Conservation (phyloP, 495 filamentous ascomycete species). For the Pyronema domesticum region DNA sequence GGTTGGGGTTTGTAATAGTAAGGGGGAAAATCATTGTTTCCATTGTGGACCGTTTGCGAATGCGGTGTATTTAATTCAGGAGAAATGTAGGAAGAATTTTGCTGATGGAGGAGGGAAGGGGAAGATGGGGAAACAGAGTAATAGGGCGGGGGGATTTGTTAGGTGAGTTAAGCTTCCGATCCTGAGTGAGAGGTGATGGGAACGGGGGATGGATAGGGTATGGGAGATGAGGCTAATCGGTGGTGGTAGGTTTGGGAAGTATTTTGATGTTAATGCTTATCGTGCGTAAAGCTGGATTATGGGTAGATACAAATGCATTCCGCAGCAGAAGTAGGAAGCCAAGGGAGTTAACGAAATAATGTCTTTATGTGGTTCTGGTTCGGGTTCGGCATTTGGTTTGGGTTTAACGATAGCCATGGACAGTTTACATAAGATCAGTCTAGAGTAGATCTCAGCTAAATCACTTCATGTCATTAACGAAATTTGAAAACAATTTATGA, state of each 20-base stretch:
- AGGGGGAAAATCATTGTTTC: neutral
- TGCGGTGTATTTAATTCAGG: neutral
- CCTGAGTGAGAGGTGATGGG: no score
- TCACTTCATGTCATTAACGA: no score
- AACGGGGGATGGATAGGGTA: no score
- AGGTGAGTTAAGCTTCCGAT: no score
- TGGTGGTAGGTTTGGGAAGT: neutral
- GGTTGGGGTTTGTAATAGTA: neutral
- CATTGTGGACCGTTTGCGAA: neutral
- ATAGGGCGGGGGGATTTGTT: neutral
- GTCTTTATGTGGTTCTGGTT: neutral
- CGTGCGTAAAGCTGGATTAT: neutral
- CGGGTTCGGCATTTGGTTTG: neutral
- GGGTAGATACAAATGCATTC: neutral
- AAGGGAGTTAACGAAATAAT: neutral
- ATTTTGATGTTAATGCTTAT: neutral
- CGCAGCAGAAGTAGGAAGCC: neutral
- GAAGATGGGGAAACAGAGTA: no score
- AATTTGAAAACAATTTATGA: no score
- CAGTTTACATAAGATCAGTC: no score
- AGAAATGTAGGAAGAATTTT: neutral
- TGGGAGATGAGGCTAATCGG: neutral
- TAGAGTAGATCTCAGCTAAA: no score
- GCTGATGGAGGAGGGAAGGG: no score
- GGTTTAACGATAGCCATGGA: no score